Conservation (phyloP, 2,329 filamentous ascomycete genomes). For the Cercospora janseana region DNA sequence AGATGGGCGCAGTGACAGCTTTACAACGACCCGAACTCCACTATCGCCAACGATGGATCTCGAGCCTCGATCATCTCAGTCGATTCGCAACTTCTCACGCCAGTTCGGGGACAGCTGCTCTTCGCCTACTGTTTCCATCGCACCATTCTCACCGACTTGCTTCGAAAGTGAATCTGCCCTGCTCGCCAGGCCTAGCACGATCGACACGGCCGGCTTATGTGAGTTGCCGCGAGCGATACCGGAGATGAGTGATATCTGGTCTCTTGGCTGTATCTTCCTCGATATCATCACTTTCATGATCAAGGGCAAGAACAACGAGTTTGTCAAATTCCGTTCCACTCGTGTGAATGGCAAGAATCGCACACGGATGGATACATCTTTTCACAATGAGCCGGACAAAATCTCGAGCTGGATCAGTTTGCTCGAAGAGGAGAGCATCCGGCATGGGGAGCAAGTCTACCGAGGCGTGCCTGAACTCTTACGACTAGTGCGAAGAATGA, state of each 20-base stretch:
- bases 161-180: constrained; percentile 19
- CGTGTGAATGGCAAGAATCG: constrained; percentile 51
- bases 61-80: constrained; percentile 23
- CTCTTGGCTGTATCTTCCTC: constrained; percentile 68
- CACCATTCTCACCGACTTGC: constrained; percentile 17
- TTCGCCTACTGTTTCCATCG: constrained; percentile 21
- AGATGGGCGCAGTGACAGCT: constrained; percentile 29
- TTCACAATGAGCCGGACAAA: constrained; percentile 68
- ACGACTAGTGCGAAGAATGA: constrained; percentile 44
- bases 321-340: constrained; percentile 61
- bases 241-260: constrained; percentile 66
- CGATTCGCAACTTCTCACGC: constrained; percentile 32
- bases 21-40: constrained; percentile 25
- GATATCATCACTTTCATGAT: constrained; percentile 69
- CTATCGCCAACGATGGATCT: constrained; percentile 20
- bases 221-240: constrained; percentile 38
- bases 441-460: constrained; percentile 34
- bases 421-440: constrained; percentile 30
- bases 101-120: constrained; percentile 19
- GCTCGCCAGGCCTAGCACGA: constrained; percentile 34
- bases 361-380: constrained; percentile 59
- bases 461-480: constrained; percentile 44
- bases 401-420: constrained; percentile 67
- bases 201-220: constrained; percentile 45
- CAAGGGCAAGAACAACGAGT: constrained; percentile 65